Base-by-base conservation (phyloP, 257 asterid species). In the Rehmannia glutinosa region DNA sequence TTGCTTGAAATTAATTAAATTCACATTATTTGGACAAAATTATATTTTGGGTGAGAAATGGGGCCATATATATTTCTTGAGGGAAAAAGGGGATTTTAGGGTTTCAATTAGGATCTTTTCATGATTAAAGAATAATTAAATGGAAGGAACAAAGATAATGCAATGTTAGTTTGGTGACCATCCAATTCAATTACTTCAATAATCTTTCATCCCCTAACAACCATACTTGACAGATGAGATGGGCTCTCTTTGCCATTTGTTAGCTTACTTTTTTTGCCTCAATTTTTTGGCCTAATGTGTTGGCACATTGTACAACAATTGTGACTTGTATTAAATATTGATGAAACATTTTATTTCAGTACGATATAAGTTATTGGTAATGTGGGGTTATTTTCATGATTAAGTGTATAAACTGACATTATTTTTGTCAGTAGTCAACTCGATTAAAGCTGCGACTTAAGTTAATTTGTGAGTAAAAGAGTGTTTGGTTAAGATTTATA, bases 161-260 rank as follows among this genome's bases (percentile, higher is more conserved):
- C 11, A 45, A 47, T 65, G 54, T 66, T 79, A 36, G 86, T 82
- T 84, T 75, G 91, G 86, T 80, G 78, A 75, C 82, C 85, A 69
- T 72, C 79, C 77, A 62, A 57, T 38, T 61, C 49, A 11, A 8
- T 16, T 36, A 69, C 70, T 63, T 51, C 24, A 24, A 17, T 25
- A 41, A 43, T 30, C 2, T 51, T 3, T 10, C 16, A 53, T 51
- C 67, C 75, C 84, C 76, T 69, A 80, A 80, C 87, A 65, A 82
- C 90, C 85, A 38, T 57, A 39, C 65, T 75, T 77, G 86, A 79
- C 79, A 75, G 71, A 77, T 39, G 21, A 23, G 64, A 32, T 64
- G 73, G 67, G 51, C 23, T 76, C 62, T 70, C 60, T 8, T 58
- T 53, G 62, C 67, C 54, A 12, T 58, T 64, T 46, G 46, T 28